Percentiles rank a stretch among this genome's conserved stretches.
phyloP scores from a whole-genome alignment of 352 stramenopile species.

The Pythium phragmitis region DNA sequence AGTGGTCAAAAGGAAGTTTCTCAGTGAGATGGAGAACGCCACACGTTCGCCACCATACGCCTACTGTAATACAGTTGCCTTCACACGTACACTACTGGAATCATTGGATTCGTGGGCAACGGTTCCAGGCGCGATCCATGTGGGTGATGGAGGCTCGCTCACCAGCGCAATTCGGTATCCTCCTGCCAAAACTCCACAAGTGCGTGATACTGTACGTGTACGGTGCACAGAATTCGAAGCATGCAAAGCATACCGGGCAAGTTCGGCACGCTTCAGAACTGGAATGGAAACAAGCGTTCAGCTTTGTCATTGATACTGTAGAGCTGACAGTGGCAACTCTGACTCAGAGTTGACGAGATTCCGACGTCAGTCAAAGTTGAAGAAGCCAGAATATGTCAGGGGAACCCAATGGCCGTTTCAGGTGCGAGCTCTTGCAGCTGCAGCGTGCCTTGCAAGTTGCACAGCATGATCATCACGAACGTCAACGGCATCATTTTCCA shows the following conservation, averaged over 20 bases:
- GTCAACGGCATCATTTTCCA: neutral
- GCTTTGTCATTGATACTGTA: neutral
- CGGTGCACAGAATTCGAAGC: neutral
- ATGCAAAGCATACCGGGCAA: neutral
- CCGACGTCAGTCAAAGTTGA: slow-evolving; percentile 3
- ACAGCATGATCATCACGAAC: neutral
- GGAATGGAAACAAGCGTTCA: neutral
- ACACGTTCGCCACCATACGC: no score
- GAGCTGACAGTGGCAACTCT: neutral
- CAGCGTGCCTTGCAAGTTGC: neutral
- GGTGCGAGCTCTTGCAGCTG: neutral
- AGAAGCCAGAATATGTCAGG: slow-evolving; percentile 6
- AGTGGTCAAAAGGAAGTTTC: no score
- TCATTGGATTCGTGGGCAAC: neutral
- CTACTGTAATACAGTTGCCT: neutral
- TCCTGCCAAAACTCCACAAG: neutral
- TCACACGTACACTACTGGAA: neutral
- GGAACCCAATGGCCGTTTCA: neutral
- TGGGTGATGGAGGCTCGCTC: slow-evolving; percentile 3
- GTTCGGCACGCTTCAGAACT: neutral
- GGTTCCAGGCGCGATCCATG: neutral
- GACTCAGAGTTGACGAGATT: slow-evolving; percentile 2
- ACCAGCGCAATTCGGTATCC: neutral
- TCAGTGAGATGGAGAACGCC: no score
- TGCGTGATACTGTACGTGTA: neutral